phyloP scores from a whole-genome alignment of 257 asterid species.

The Pogostemon cablin region DNA sequence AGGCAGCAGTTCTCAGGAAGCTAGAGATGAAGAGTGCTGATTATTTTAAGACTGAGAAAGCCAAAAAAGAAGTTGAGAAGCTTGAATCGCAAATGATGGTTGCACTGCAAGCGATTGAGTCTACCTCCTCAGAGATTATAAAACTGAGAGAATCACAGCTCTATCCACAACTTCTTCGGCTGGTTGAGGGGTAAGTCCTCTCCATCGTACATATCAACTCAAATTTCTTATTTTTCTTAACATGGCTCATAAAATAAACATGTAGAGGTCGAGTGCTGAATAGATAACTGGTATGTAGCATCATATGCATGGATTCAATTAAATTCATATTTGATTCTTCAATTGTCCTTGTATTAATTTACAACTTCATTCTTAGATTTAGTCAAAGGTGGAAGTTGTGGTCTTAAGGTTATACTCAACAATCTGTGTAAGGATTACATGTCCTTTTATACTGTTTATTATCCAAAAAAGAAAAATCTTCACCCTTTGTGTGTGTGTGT shows the following conservation, averaged over 20 bases:
- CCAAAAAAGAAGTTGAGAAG: slow-evolving; percentile 90
- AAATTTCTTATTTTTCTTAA: background rate
- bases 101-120: slow-evolving; percentile 79
- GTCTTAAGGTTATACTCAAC: background rate
- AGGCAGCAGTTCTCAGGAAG: slow-evolving; percentile 62
- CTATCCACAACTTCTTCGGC: slow-evolving; percentile 76
- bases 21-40: slow-evolving; percentile 86
- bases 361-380: background rate
- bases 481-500: no score
- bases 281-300: background rate
- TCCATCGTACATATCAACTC: background rate
- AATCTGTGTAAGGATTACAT: background rate
- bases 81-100: slow-evolving; percentile 90
- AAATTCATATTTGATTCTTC: no score
- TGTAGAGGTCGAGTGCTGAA: background rate
- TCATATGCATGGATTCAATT: background rate
- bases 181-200: slow-evolving; percentile 74
- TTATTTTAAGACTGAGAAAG: slow-evolving; percentile 83
- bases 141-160: slow-evolving; percentile 89
- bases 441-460: background rate
- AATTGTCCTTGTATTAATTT: no score
- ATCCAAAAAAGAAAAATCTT: no score
- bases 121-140: slow-evolving; percentile 81
- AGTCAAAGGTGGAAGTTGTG: background rate
- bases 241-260: slow-evolving; percentile 1